These are phyloP conservation scores for Rhynchospora pubera DNA, from an alignment of 176 grass and related monocot genomes.

Conservation along the genomic window DNA sequence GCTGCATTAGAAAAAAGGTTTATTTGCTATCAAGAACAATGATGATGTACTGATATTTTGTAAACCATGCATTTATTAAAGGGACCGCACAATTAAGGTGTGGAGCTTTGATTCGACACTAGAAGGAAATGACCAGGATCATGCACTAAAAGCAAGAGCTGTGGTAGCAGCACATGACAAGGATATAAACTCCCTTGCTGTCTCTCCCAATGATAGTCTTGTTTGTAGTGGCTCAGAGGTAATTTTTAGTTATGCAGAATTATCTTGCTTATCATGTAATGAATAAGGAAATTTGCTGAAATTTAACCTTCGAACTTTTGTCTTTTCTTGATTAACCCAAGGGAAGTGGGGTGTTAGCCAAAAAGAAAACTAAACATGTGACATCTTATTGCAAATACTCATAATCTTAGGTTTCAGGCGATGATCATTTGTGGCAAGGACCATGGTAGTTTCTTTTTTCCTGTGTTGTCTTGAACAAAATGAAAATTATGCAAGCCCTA, in stretches of 20 bases:
- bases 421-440: neutral
- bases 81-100: slow-evolving; percentile 82
- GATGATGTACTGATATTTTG: neutral
- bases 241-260: neutral
- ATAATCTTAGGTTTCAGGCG: neutral
- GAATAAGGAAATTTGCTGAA: neutral
- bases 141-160: slow-evolving; percentile 68
- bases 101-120: slow-evolving; percentile 60
- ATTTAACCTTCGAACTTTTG: neutral
- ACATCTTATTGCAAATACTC: neutral
- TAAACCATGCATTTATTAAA: slow-evolving; percentile 16
- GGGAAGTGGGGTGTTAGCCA: neutral
- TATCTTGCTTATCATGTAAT: neutral
- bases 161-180: slow-evolving; percentile 91
- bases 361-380: neutral
- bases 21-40: neutral
- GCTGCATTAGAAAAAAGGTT: neutral
- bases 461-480: neutral
- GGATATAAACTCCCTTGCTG: slow-evolving; percentile 84
- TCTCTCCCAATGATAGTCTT: slow-evolving; percentile 81
- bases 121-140: slow-evolving; percentile 35
- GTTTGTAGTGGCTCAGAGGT: slow-evolving; percentile 98
- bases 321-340: neutral
- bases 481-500: neutral
- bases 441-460: neutral